phyloP scores from a whole-genome alignment of 768 basidiomycete species.

The Termitomyces heimii region DNA sequence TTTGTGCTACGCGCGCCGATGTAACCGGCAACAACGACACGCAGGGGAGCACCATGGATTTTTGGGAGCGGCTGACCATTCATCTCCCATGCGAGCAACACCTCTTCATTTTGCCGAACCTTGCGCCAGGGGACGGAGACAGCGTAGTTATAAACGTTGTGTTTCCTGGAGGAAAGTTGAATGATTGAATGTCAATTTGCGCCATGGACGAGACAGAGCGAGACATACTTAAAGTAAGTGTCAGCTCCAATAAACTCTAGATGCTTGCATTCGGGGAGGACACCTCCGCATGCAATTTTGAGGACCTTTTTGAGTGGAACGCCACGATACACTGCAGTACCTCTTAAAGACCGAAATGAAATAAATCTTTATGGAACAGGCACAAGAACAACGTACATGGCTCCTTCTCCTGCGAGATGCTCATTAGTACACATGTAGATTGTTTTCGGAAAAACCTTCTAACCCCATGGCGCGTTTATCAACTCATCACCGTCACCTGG shows the following conservation, averaged over 20 bases:
- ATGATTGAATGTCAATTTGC: background rate
- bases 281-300: conserved; percentile 45
- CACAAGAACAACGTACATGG: conserved; percentile 27
- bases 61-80: conserved; percentile 42
- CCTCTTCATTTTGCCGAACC: conserved; percentile 40
- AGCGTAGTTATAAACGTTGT: conserved; percentile 31
- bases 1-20: conserved; percentile 51
- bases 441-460: background rate
- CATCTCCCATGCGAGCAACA: conserved; percentile 51
- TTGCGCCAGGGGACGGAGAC: conserved; percentile 47
- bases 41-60: conserved; percentile 45
- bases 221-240: conserved; percentile 46
- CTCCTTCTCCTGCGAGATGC: conserved; percentile 32
- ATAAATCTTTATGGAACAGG: too few species aligned
- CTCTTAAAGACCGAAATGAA: conserved; percentile 20
- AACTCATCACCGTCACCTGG: conserved; percentile 52
- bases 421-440: background rate
- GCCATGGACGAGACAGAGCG: background rate
- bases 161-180: conserved; percentile 18
- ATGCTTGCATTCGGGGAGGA: conserved; percentile 40
- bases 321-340: conserved; percentile 46
- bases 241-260: conserved; percentile 54
- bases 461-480: conserved; percentile 44
- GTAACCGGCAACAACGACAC: conserved; percentile 45
- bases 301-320: conserved; percentile 49